phyloP scores from a whole-genome alignment of 2,329 filamentous ascomycete species.

The Scleromitrula shiraiana region DNA sequence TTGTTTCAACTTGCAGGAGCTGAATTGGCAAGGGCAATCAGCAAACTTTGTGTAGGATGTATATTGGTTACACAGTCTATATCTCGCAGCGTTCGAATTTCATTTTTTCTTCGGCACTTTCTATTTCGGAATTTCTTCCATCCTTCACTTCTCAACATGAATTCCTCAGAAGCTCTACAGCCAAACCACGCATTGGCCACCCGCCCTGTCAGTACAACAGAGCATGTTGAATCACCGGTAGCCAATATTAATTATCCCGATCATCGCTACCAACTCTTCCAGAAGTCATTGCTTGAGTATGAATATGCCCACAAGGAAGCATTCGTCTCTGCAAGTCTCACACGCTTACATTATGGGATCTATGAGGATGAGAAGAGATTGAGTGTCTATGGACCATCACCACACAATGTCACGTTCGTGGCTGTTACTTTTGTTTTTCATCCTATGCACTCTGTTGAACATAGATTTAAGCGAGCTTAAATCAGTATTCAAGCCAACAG shows the following conservation, averaged over 20 bases:
- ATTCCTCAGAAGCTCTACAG: background rate
- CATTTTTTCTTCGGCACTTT: background rate
- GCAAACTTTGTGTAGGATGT: background rate
- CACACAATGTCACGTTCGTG: constrained; percentile 2
- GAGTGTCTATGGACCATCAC: background rate
- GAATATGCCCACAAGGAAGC: constrained; percentile 5
- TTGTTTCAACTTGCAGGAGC: background rate
- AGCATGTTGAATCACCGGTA: background rate
- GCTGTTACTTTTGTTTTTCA: constrained; percentile 6
- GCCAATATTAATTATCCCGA: background rate
- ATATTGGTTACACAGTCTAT: background rate
- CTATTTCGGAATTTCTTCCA: background rate
- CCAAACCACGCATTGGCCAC: background rate
- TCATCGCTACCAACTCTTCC: constrained; percentile 1
- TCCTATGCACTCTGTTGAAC: constrained; percentile 3
- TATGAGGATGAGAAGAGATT: constrained; percentile 2
- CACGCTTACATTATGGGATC: constrained; percentile 3
- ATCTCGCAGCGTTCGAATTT: background rate
- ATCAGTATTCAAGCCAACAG: constrained; percentile 2
- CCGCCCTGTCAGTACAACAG: background rate
- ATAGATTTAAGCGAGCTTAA: constrained; percentile 1
- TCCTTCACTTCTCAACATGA: background rate
- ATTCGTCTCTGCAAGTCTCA: constrained; percentile 3
- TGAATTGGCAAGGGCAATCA: background rate
- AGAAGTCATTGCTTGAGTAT: constrained; percentile 3